These are phyloP conservation scores for Cordyceps militaris DNA, from an alignment of 2,329 filamentous ascomycete genomes.

Conservation along the genomic window DNA sequence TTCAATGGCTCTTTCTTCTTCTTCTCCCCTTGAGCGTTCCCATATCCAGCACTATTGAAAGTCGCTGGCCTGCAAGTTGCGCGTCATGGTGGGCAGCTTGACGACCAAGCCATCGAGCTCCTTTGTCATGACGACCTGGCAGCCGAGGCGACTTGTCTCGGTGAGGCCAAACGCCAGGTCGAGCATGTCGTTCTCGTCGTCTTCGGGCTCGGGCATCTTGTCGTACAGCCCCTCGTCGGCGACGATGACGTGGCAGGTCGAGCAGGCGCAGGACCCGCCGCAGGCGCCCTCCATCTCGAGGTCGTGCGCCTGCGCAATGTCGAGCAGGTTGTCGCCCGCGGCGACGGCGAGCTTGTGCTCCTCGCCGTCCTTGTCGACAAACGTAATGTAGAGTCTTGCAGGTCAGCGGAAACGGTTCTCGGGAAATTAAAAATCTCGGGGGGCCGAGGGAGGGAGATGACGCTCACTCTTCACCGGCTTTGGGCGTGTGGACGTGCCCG, in stretches of 20 bases:
- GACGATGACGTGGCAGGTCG: constrained; percentile 87
- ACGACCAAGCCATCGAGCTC: constrained; percentile 83
- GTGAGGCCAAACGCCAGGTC: constrained; percentile 86
- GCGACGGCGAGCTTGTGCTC: constrained; percentile 71
- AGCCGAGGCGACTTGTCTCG: constrained; percentile 76
- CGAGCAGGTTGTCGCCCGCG: constrained; percentile 85
- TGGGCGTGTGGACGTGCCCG: constrained; percentile 75
- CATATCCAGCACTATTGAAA: constrained; percentile 44
- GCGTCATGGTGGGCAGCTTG: constrained; percentile 83
- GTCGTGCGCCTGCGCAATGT: constrained; percentile 91
- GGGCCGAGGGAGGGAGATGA: background rate
- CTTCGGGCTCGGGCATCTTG: constrained; percentile 68
- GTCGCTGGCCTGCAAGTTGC: constrained; percentile 93
- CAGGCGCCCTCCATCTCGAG: constrained; percentile 98
- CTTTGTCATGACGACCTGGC: constrained; percentile 86
- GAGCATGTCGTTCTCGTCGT: constrained; percentile 85
- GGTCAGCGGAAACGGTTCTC: constrained; percentile 7
- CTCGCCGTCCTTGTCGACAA: constrained; percentile 83
- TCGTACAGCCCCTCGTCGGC: constrained; percentile 66
- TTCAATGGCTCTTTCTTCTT: background rate
- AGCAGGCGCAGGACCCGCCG: constrained; percentile 88
- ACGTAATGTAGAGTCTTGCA: constrained; percentile 74
- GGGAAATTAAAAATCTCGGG: constrained; percentile 8
- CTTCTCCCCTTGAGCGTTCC: background rate
- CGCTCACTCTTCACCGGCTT: constrained; percentile 83